Evolutionary conservation across 1,139 yeast species (phyloP), one percentile per base, ranked within the genome.

Genomic region (Suhomyces choctaworum): DNA sequence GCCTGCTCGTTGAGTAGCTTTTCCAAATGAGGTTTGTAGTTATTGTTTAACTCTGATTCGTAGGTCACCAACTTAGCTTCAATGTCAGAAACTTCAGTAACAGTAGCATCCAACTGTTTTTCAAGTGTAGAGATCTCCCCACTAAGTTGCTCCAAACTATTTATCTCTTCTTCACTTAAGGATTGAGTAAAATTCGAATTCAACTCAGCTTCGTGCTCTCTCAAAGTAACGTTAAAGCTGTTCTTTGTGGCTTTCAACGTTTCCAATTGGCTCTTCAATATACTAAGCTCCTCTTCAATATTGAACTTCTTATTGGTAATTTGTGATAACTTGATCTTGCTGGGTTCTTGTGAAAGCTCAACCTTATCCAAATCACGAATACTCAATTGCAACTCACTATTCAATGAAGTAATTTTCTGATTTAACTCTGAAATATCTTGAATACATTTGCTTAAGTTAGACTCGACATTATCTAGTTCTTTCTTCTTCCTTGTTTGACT

Each of bases 11-110:
- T 62, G 9, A 77, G 45, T 12, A 77, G 56, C 33, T 72, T 70
- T 2, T 42, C 40, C 25, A 63, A 45, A 37, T 57, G 58, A 0
- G 70, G 70, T 22, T 44, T 47, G 34, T 52, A 64, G 36, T 74
- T 81, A 30, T 80, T 80, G 11, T 66, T 60, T 32, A 87, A 57
- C 44, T 82, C 89, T 4, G 85, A 72, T 36, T 77, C 78, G 17
- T 76, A 52, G 4, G 63, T 58, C 1, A 79, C 70, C n/a, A 76
- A 60, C 14, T 64, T 62, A 6, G 78, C 62, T 39, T 83, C 86
- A 14, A 78, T 44, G 6, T 64, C 70, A 2, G 76, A 60, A 17
- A 80, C 60, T 32, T 66, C 53, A 7, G 67, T 69, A 0, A 73
- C 71, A 0, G 74, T 53, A 4, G 54, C 50, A 41, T 72, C 71